Conservation (phyloP, 108 stramenopile species). For the Pseudonitzschia multistriata region DNA sequence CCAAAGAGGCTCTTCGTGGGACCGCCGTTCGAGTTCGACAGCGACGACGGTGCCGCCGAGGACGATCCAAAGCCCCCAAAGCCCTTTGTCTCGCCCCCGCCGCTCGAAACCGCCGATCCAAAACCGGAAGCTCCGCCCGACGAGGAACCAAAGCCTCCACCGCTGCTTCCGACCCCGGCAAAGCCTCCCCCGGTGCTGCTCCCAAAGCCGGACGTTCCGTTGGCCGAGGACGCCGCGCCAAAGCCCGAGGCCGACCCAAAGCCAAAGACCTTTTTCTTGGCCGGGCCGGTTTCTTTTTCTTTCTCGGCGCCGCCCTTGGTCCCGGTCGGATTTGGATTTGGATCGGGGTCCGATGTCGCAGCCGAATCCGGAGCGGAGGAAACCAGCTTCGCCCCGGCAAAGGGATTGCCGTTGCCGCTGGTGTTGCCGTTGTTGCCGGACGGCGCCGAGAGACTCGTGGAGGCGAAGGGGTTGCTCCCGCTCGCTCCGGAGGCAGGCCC, state of each 20-base stretch:
- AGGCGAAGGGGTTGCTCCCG: conserved; percentile 15
- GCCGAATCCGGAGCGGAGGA: background rate
- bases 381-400: background rate
- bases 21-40: background rate
- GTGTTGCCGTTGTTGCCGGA: background rate
- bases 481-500: background rate
- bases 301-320: background rate
- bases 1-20: background rate
- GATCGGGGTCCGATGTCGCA: background rate
- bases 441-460: background rate
- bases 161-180: conserved; percentile 1
- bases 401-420: conserved; percentile 11
- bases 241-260: conserved; percentile 22
- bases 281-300: background rate
- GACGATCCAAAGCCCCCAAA: background rate
- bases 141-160: background rate
- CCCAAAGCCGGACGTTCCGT: background rate
- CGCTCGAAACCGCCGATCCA: background rate
- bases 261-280: conserved; percentile 28
- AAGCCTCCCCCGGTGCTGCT: background rate
- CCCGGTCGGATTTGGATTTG: background rate
- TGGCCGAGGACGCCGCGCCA: conserved; percentile 7
- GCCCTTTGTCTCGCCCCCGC: background rate
- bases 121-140: background rate
- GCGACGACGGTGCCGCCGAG: background rate